Conservation (phyloP, 139 green algal genomes). For the Chlamydomonas incerta region DNA sequence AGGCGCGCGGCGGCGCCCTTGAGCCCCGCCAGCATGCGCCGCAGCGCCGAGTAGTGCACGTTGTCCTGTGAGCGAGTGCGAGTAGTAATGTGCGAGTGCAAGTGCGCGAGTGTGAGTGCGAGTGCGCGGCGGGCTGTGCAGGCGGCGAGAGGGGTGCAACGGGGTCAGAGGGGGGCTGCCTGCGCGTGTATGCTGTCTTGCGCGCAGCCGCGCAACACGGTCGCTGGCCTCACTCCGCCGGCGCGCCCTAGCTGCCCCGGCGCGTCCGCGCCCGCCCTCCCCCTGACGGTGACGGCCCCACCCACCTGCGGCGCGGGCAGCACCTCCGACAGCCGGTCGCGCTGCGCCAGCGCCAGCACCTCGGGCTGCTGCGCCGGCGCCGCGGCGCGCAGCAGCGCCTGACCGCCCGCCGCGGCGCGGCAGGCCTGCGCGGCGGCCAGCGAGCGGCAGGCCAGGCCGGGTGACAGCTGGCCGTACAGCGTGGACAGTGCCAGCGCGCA, state of each 20-base stretch:
- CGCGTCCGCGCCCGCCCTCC: too few relatives aligned
- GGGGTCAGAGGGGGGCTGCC: too few relatives aligned
- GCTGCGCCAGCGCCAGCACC: conserved; percentile 35
- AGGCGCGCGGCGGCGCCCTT: not conserved
- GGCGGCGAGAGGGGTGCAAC: too few relatives aligned
- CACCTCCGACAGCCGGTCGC: conserved; percentile 6
- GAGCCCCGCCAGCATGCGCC: not conserved
- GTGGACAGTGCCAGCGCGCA: conserved; percentile 39
- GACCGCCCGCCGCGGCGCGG: not conserved
- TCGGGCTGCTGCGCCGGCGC: conserved; percentile 51
- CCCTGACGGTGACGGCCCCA: too few relatives aligned
- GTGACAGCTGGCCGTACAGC: conserved; percentile 30
- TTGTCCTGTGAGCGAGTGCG: not conserved
- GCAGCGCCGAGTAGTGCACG: conserved; percentile 44
- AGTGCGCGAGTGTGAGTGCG: too few relatives aligned
- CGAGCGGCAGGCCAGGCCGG: not conserved
- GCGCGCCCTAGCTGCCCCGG: too few relatives aligned
- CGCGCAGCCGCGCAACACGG: too few relatives aligned
- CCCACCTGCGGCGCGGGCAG: conserved; percentile 3
- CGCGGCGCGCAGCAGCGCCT: conserved; percentile 30
- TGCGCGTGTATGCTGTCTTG: too few relatives aligned
- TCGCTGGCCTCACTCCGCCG: too few relatives aligned
- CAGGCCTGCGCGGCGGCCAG: conserved; percentile 44
- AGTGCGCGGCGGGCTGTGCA: too few relatives aligned
- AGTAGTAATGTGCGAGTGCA: too few relatives aligned